Base-by-base conservation (phyloP, 2,329 filamentous ascomycete species). In the Calonectria montana region DNA sequence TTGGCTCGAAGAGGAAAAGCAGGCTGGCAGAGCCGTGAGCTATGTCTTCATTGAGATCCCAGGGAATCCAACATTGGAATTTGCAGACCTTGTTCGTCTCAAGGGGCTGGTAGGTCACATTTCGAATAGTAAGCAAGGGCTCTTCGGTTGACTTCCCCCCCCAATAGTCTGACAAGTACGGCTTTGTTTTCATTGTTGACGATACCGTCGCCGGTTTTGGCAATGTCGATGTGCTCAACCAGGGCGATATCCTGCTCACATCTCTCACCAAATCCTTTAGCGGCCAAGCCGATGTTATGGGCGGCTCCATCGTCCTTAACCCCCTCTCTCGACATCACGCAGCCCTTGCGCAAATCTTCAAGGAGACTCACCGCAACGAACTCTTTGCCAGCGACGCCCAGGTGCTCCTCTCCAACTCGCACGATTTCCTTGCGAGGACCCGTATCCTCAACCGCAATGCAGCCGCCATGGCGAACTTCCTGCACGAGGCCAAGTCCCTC, bases 231-330 rank as follows among this genome's bases (percentile, higher is more conserved):
- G 79, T 91, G 39, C 78, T 90, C 4, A 74, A 80, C 6, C 81
- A 84, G 0, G 85, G 86, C 2, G 89, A 91, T 73, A 78, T 90
- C 0, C 72, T 91, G 35, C 74, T 89, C 18, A 87, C 87, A 0
- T 88, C 86, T 27, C 82, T 91, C 18, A 91, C 89, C n/a, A 91
- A 91, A 79, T 85, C 85, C 2, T 91, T 92, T 76, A 89, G 83
- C 71, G 90, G 90, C 18, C 86, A 86, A 71, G 85, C 88, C 25
- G 85, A 92, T 75, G 86, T 88, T 59, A 87, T 91, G 82, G 88
- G 82, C 39, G 89, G 87, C n/a, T 86, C 85, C 63, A 75, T 85
- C 21, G 83, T 87, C 47, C 82, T 91, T 47, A 89, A 88, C 76
- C 88, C 88, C 0, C 76, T 83, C 4, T 88, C 86, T 0, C 73